Conservation (phyloP, 306 rosid genomes). For the Vicia sativa region DNA sequence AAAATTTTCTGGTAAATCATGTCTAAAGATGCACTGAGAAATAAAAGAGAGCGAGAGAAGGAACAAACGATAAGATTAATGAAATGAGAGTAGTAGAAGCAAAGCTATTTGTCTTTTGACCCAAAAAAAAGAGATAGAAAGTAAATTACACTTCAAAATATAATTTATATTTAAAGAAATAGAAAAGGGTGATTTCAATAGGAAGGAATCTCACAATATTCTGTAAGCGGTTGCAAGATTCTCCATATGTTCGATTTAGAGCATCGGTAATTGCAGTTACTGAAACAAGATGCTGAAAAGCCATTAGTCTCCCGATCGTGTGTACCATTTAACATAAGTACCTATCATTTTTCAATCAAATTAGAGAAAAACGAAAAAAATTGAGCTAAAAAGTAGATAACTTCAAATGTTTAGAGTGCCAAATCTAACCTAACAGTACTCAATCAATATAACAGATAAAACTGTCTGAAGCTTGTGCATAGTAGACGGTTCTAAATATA, state of each 20-base stretch:
- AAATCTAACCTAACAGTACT: slow-evolving; percentile 25
- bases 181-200: slow-evolving; percentile 7
- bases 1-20: background rate
- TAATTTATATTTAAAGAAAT: no score
- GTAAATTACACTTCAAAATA: no score
- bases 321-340: slow-evolving; percentile 77
- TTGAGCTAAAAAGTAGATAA: slow-evolving; percentile 16
- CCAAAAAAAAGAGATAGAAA: no score
- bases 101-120: background rate
- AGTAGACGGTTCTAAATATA: background rate
- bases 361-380: slow-evolving; percentile 24
- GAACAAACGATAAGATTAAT: background rate
- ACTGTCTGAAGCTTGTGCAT: slow-evolving; percentile 23
- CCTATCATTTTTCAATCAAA: slow-evolving; percentile 46
- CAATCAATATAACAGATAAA: slow-evolving; percentile 17
- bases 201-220: slow-evolving; percentile 54
- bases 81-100: background rate
- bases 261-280: slow-evolving; percentile 87
- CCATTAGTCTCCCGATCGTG: slow-evolving; percentile 82
- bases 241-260: slow-evolving; percentile 82
- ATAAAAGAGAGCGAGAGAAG: background rate
- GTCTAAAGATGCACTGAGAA: slow-evolving; percentile 23
- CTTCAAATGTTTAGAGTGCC: slow-evolving; percentile 14
- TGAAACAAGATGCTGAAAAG: slow-evolving; percentile 80
- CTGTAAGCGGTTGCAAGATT: slow-evolving; percentile 56